Percentiles rank a stretch among this genome's conserved stretches.
phyloP scores from a whole-genome alignment of 257 asterid genomes.

The Capsicum baccatum region DNA sequence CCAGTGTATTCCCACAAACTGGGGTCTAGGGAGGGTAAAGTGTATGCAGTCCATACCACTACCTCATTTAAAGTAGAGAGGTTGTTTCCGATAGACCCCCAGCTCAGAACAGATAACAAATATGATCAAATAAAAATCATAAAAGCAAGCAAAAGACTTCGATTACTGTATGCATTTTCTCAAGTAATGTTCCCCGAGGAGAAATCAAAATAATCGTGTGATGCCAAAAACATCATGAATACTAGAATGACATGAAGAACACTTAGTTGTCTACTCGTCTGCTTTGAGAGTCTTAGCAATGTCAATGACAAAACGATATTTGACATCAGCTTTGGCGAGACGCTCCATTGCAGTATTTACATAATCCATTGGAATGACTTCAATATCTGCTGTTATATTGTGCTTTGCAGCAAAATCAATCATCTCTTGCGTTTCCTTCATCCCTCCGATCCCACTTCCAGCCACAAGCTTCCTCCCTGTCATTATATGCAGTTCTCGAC shows the following conservation, averaged over 20 bases:
- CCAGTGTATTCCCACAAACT: too few species aligned
- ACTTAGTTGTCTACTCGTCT: background rate
- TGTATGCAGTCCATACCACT: too few species aligned
- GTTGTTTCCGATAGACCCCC: too few species aligned
- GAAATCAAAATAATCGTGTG: background rate
- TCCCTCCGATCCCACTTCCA: slow-evolving; percentile 53
- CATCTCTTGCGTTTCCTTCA: slow-evolving; percentile 62
- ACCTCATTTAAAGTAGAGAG: too few species aligned
- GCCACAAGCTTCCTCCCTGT: slow-evolving; percentile 50
- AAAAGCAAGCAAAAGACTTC: too few species aligned
- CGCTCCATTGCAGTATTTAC: slow-evolving; percentile 63
- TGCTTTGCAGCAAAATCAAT: slow-evolving; percentile 42
- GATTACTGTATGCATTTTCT: background rate
- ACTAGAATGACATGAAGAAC: background rate
- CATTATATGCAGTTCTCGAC: background rate
- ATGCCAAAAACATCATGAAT: background rate
- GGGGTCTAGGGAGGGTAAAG: too few species aligned
- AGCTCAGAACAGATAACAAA: too few species aligned
- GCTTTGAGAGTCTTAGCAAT: slow-evolving; percentile 48
- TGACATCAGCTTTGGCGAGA: slow-evolving; percentile 52
- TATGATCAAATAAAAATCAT: too few species aligned
- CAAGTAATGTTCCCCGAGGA: background rate
- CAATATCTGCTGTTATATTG: slow-evolving; percentile 43
- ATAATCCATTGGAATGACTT: slow-evolving; percentile 52
- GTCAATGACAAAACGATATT: slow-evolving; percentile 62